phyloP scores from a whole-genome alignment of 2,329 filamentous ascomycete genomes.

The Aspergillus puulaauensis region DNA sequence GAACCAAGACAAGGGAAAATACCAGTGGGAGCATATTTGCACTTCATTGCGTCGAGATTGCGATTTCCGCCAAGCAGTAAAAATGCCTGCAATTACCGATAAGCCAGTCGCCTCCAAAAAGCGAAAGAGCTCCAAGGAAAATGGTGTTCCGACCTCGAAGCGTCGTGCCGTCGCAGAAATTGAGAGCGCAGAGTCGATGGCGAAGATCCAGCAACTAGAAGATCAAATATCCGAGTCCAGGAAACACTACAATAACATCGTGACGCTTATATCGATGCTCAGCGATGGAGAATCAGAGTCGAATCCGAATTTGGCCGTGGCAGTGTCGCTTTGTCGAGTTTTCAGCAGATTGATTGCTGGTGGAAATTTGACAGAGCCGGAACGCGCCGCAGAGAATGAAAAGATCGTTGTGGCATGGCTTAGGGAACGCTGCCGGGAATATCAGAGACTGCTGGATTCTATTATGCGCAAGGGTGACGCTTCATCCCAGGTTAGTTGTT shows the following conservation, averaged over 20 bases:
- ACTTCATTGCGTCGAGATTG: background rate
- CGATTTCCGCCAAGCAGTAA: slow-evolving; percentile 26
- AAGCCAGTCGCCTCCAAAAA: slow-evolving; percentile 35
- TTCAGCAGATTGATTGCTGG: slow-evolving; percentile 78
- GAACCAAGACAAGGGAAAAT: background rate
- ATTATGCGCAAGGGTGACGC: slow-evolving; percentile 63
- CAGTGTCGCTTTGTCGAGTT: slow-evolving; percentile 79
- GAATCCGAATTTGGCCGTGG: slow-evolving; percentile 64
- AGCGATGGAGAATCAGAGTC: slow-evolving; percentile 51
- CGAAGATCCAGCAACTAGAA: slow-evolving; percentile 73
- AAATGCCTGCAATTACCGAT: slow-evolving; percentile 30
- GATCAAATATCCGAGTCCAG: slow-evolving; percentile 78
- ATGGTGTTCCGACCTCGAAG: slow-evolving; percentile 40
- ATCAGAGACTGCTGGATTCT: slow-evolving; percentile 61
- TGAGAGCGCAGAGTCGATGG: slow-evolving; percentile 54
- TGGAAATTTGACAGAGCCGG: slow-evolving; percentile 67
- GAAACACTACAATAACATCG: slow-evolving; percentile 90
- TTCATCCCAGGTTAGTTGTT: slow-evolving; percentile 47
- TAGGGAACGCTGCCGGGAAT: slow-evolving; percentile 70
- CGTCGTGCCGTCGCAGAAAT: slow-evolving; percentile 49
- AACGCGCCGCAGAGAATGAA: slow-evolving; percentile 70
- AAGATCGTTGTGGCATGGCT: slow-evolving; percentile 75
- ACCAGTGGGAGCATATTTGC: background rate
- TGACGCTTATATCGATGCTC: slow-evolving; percentile 64
- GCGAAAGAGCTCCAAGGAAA: slow-evolving; percentile 39